phyloP scores from a whole-genome alignment of 1,284 basidiomycete genomes.

The Pseudozyma tsukubaensis region DNA sequence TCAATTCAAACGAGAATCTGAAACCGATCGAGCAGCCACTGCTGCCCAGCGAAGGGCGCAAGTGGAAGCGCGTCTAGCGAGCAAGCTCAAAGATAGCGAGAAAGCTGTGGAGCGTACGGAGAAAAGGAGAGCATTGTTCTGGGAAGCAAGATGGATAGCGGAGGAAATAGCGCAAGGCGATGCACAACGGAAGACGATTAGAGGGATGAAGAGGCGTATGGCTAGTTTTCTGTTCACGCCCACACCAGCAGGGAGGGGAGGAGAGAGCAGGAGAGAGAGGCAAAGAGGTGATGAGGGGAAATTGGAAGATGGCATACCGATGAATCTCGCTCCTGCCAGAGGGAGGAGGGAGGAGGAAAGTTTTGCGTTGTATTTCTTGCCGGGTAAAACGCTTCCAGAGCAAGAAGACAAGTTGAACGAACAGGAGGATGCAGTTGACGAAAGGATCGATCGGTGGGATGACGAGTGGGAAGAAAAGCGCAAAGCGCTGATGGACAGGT shows the following conservation, averaged over 20 bases:
- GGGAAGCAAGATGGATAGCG: constrained; percentile 28
- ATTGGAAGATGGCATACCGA: constrained; percentile 19
- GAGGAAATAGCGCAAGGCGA: constrained; percentile 21
- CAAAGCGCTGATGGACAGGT: background rate
- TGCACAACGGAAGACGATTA: constrained; percentile 22
- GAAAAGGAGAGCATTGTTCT: constrained; percentile 1
- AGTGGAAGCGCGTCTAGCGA: constrained; percentile 20
- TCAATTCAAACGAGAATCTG: constrained; percentile 35
- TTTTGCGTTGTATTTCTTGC: constrained; percentile 34
- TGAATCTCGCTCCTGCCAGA: background rate
- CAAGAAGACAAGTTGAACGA: constrained; percentile 43
- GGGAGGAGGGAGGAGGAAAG: background rate
- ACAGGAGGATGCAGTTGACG: constrained; percentile 47
- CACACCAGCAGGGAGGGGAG: background rate
- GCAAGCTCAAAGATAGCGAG: constrained; percentile 11
- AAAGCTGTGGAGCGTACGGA: background rate
- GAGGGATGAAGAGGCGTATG: constrained; percentile 31
- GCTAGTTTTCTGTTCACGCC: constrained; percentile 35
- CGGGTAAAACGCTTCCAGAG: constrained; percentile 22
- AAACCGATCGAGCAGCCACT: constrained; percentile 7
- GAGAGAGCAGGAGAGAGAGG: background rate
- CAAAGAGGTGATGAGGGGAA: background rate
- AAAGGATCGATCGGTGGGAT: constrained; percentile 29
- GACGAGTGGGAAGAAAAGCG: constrained; percentile 15
- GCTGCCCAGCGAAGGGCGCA: constrained; percentile 11